phyloP scores from a whole-genome alignment of 2,329 filamentous ascomycete genomes.

The Cytospora schulzeri region DNA sequence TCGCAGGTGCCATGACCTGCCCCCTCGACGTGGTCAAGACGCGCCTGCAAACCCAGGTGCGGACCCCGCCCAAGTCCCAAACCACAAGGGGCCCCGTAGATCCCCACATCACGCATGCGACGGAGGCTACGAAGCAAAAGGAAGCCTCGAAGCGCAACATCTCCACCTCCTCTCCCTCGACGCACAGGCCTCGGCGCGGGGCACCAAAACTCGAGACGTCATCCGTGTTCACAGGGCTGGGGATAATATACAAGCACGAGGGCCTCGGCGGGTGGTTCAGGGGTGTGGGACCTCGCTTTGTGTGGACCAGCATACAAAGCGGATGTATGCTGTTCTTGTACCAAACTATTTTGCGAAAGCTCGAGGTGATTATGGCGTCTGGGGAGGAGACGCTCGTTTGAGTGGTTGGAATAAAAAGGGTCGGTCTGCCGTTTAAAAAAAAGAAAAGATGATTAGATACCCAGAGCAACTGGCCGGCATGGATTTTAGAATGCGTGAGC shows the following conservation, averaged over 20 bases:
- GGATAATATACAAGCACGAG: slow-evolving; percentile 87
- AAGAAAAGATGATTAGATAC: slow-evolving; percentile 23
- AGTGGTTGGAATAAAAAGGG: neutral
- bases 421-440: slow-evolving; percentile 13
- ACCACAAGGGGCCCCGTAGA: slow-evolving; percentile 19
- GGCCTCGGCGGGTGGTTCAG: slow-evolving; percentile 90
- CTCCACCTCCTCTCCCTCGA: slow-evolving; percentile 87
- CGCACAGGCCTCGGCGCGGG: slow-evolving; percentile 76
- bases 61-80: slow-evolving; percentile 32
- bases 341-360: slow-evolving; percentile 78
- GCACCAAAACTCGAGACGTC: slow-evolving; percentile 84
- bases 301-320: slow-evolving; percentile 98
- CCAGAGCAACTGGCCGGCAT: slow-evolving; percentile 19
- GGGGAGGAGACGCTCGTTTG: slow-evolving; percentile 19
- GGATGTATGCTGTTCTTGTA: slow-evolving; percentile 97
- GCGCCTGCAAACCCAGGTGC: slow-evolving; percentile 86
- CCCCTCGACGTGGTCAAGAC: slow-evolving; percentile 98
- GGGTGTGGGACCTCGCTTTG: slow-evolving; percentile 86
- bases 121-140: slow-evolving; percentile 35
- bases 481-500: neutral
- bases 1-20: slow-evolving; percentile 92
- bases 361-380: slow-evolving; percentile 57
- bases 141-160: slow-evolving; percentile 70
- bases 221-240: slow-evolving; percentile 81
- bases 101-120: slow-evolving; percentile 30